Conservation (phyloP, 1,284 basidiomycete genomes). For the Vanrija sp. region DNA sequence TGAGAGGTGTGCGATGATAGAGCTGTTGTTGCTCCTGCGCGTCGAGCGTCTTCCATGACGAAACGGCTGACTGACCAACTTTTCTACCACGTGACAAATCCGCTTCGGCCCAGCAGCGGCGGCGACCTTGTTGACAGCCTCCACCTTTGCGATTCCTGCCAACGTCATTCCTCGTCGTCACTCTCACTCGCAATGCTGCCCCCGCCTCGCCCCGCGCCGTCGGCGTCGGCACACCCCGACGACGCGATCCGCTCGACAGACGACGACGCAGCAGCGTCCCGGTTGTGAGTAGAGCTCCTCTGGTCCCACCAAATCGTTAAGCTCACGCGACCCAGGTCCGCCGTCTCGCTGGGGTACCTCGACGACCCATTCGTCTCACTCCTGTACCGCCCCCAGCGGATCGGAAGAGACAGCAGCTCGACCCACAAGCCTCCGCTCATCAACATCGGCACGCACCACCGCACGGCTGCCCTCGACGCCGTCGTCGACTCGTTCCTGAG, state of each 20-base stretch:
- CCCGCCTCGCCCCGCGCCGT: conserved; percentile 7
- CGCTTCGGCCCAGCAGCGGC: no score
- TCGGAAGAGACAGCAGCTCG: no score
- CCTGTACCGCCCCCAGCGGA: conserved; percentile 55
- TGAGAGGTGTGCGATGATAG: neutral
- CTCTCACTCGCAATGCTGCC: conserved; percentile 7
- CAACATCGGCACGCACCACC: conserved; percentile 89
- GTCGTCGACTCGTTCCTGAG: conserved; percentile 70
- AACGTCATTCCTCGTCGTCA: neutral
- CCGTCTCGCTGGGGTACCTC: conserved; percentile 70
- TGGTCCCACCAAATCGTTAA: neutral
- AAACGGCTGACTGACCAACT: no score
- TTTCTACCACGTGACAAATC: no score
- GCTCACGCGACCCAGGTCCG: conserved; percentile 51
- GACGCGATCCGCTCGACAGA: conserved; percentile 67
- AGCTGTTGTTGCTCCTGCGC: no score
- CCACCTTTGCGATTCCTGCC: no score
- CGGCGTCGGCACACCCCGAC: conserved; percentile 47
- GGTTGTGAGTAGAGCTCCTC: conserved; percentile 55
- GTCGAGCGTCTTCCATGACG: no score
- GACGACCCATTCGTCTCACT: conserved; percentile 64
- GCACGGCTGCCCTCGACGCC: conserved; percentile 73
- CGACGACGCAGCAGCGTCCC: conserved; percentile 66
- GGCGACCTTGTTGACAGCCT: no score
- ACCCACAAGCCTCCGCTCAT: conserved; percentile 67